These are phyloP conservation scores for Boletus eberwhitei DNA, from an alignment of 768 basidiomycete species.

Conservation along the genomic window DNA sequence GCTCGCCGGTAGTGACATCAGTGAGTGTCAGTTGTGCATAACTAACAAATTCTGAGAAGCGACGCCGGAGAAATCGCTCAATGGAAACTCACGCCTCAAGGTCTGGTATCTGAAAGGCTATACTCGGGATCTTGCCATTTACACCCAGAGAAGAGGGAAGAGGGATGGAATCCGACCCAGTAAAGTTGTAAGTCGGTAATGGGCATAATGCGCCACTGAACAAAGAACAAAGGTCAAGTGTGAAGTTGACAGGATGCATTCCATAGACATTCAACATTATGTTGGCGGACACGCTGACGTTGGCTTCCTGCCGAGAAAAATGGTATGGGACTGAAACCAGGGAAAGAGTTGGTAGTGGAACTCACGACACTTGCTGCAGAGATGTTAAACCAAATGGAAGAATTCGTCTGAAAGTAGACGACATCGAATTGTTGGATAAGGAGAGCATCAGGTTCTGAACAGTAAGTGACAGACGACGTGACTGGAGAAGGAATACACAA, in stretches of 20 bases:
- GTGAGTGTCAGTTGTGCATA: constrained; percentile 76
- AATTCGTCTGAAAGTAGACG: constrained; percentile 63
- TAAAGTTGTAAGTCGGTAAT: constrained; percentile 80
- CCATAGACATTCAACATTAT: constrained; percentile 88
- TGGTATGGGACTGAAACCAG: constrained; percentile 9
- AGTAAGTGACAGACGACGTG: constrained; percentile 87
- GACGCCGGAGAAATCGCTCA: neutral
- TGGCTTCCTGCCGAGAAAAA: constrained; percentile 48
- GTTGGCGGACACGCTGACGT: constrained; percentile 80
- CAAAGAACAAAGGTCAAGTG: constrained; percentile 81
- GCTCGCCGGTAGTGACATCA: constrained; percentile 62
- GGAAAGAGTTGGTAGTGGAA: constrained; percentile 19
- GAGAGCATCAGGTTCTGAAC: constrained; percentile 73
- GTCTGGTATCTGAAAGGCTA: constrained; percentile 87
- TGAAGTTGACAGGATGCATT: constrained; percentile 73
- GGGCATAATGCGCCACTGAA: constrained; percentile 81
- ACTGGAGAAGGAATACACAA: constrained; percentile 42
- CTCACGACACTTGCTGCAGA: constrained; percentile 83
- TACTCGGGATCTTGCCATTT: constrained; percentile 57
- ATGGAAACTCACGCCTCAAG: constrained; percentile 58
- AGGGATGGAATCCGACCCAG: constrained; percentile 69
- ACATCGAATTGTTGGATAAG: constrained; percentile 78
- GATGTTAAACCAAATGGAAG: constrained; percentile 79
- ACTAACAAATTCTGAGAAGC: constrained; percentile 12
- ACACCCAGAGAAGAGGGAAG: constrained; percentile 61